Evolutionary conservation across 768 basidiomycete species (phyloP), one percentile per base, ranked within the genome.

Genomic region (Cystobasidium tubakii): DNA sequence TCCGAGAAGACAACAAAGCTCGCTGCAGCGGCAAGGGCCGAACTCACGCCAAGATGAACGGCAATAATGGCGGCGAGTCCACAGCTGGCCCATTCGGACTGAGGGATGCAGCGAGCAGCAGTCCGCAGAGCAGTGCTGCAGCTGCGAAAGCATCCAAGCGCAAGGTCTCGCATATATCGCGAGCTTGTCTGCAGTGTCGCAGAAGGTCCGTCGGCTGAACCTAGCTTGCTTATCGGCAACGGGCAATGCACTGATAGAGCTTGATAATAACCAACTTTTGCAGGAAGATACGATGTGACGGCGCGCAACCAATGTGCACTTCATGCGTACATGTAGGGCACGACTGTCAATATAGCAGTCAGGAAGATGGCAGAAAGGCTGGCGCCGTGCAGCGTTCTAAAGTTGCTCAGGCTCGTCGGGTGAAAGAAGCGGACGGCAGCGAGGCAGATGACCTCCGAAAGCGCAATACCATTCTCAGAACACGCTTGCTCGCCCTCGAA

Each of bases 401-500:
- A n/a, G 39, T 23, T 0, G 36, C 27, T 10, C 25, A 66, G 15
- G 43, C 50, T 33, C 39, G 6, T 0, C n/a, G 23, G 27, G 34
- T n/a, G 3, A 27, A n/a, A 13, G 63, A 23, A 6, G 7, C 27
- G 6, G 29, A 44, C 25, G 50, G 27, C 50, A 23, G 17, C 3
- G 50, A 39, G 19, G 43, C n/a, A 0, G 33, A 43, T 0, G 2
- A 39, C 1, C 63, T 73, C 19, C 50, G 54, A 19, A 27, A 36
- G 21, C 42, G 25, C 19, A 73, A 73, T 46, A 31, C n/a, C 4
- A 44, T 63, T 17, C 63, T 73, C 2, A 9, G 36, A 29, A 3
- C 62, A 13, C 62, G 63, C 1, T 31, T 73, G 1, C 63, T 73
- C n/a, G 62, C 44, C 4, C 34, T 73, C 10, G 73, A 73, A 19